Conservation (phyloP, 306 rosid genomes). For the Senna siamea region DNA sequence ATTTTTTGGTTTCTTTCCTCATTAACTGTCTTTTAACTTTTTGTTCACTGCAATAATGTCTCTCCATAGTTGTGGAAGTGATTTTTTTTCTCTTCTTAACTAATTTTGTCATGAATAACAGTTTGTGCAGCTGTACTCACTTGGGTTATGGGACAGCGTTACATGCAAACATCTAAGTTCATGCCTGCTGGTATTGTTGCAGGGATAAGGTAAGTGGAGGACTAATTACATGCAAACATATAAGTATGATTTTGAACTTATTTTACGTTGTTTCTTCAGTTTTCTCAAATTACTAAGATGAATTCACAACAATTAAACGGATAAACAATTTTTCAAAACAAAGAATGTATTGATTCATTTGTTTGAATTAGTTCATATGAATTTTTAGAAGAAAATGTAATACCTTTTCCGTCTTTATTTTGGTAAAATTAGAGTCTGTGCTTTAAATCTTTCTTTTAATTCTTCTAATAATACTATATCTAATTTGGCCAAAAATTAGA, state of each 20-base stretch:
- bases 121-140: conserved; percentile 58
- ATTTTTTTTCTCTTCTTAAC: not conserved
- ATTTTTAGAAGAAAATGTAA: too few species aligned
- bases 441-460: too few species aligned
- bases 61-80: not conserved
- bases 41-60: not conserved
- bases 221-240: not conserved
- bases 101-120: conserved; percentile 39
- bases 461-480: not conserved
- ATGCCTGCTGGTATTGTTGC: conserved; percentile 78
- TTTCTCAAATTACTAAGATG: not conserved
- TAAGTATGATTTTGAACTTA: not conserved
- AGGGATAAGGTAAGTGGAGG: conserved; percentile 55
- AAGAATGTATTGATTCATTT: not conserved
- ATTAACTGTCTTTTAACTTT: not conserved
- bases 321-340: not conserved
- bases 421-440: not conserved
- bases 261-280: too few species aligned
- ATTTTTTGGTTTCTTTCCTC: not conserved
- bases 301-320: not conserved
- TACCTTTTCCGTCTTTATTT: not conserved
- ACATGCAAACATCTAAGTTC: conserved; percentile 63
- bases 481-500: too few species aligned
- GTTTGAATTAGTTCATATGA: not conserved
- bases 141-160: conserved; percentile 71